Conservation (phyloP, 2,329 filamentous ascomycete genomes). For the Calonectria henricotiae region DNA sequence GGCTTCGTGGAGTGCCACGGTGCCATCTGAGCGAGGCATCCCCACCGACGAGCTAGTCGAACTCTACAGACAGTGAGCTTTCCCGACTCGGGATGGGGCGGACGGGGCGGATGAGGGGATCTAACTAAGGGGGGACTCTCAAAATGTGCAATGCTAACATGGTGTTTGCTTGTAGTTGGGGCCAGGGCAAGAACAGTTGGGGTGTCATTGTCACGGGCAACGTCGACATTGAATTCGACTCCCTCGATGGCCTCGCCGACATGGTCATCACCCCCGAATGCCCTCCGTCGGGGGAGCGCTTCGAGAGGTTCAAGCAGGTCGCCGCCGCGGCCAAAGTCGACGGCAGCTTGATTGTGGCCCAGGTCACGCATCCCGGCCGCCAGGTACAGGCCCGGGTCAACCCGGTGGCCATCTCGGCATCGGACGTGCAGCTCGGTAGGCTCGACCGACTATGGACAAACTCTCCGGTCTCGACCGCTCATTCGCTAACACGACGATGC, state of each 20-base stretch:
- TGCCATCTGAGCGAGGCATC: conserved; percentile 65
- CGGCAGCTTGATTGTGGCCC: conserved; percentile 74
- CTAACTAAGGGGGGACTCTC: neutral
- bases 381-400: conserved; percentile 60
- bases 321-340: conserved; percentile 71
- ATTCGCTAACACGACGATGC: neutral
- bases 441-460: conserved; percentile 19
- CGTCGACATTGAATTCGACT: conserved; percentile 75
- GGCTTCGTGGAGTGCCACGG: conserved; percentile 72
- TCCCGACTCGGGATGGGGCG: neutral
- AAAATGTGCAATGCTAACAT: conserved; percentile 18
- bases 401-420: conserved; percentile 62
- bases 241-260: conserved; percentile 71
- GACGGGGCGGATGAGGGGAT: too few relatives aligned
- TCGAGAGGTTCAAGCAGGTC: conserved; percentile 74
- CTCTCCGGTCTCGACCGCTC: too few relatives aligned
- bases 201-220: conserved; percentile 76
- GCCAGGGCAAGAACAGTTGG: conserved; percentile 69
- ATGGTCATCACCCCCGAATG: conserved; percentile 71
- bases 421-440: conserved; percentile 57
- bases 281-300: conserved; percentile 70
- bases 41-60: conserved; percentile 64
- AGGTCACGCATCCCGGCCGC: conserved; percentile 67
- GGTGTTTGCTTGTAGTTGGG: conserved; percentile 34
- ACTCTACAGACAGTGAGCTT: conserved; percentile 72